phyloP scores from a whole-genome alignment of 2,329 filamentous ascomycete genomes.

The Aspergillus vadensis region DNA sequence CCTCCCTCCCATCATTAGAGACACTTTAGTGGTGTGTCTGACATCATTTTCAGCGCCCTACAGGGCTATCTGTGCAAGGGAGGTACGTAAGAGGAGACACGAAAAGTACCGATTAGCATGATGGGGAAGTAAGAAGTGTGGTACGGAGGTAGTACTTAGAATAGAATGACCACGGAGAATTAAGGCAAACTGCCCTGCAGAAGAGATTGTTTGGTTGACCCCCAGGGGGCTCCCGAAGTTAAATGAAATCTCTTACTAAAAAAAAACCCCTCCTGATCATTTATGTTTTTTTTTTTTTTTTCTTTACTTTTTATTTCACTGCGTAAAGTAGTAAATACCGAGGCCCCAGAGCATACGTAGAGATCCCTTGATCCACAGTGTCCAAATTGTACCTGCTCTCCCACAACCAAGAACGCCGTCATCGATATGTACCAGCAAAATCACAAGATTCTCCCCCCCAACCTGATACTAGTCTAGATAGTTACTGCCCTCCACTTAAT shows the following conservation, averaged over 20 bases:
- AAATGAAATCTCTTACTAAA: neutral
- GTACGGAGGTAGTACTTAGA: neutral
- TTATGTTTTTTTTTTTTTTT: too few species aligned
- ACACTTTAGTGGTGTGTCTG: neutral
- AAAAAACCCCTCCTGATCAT: too few species aligned
- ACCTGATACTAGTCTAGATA: too few species aligned
- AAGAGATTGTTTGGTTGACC: neutral
- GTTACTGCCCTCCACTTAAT: too few species aligned
- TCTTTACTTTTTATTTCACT: too few species aligned
- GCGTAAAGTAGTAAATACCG: too few species aligned
- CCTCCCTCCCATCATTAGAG: neutral
- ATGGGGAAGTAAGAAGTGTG: neutral
- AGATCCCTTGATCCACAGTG: neutral
- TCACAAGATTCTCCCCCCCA: too few species aligned
- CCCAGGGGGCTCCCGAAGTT: neutral
- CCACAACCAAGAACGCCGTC: neutral
- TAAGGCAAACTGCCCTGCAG: neutral
- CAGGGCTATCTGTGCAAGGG: neutral
- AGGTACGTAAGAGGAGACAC: neutral
- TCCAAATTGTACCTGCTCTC: neutral
- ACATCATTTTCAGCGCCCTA: neutral
- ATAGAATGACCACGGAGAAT: too few species aligned
- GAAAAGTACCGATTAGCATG: too few species aligned
- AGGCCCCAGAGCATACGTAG: too few species aligned
- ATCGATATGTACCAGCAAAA: too few species aligned